Evolutionary conservation across 257 asterid species (phyloP).

Genomic region (Solanum lycopersicoides): DNA sequence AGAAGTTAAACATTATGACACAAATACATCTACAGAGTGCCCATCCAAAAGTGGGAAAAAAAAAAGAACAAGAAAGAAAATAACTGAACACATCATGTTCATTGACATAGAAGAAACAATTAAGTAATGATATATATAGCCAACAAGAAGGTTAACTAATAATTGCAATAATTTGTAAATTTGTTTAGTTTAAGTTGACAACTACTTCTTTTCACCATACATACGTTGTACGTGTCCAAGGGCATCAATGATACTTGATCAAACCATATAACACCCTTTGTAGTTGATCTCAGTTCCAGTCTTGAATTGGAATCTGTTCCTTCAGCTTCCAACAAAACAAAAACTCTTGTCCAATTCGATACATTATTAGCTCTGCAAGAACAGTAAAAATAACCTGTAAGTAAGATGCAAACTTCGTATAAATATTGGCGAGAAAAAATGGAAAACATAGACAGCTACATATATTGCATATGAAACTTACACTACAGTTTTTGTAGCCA

Average conservation of each 20-base stretch:
- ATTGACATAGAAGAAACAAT: background rate
- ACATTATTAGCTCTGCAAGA: slow-evolving; percentile 47
- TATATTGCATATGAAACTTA: slow-evolving; percentile 17
- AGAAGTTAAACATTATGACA: background rate
- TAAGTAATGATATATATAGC: background rate
- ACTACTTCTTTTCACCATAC: background rate
- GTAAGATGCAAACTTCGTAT: background rate
- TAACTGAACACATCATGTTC: background rate
- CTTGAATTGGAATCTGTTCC: slow-evolving; percentile 59
- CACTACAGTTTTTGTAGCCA: slow-evolving; percentile 54
- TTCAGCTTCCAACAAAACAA: slow-evolving; percentile 47
- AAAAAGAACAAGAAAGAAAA: background rate
- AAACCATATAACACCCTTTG: slow-evolving; percentile 78
- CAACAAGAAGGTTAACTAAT: background rate
- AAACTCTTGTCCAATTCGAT: slow-evolving; percentile 74
- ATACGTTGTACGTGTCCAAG: slow-evolving; percentile 77
- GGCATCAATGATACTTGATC: slow-evolving; percentile 98
- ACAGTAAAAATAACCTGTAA: background rate
- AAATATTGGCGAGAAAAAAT: background rate
- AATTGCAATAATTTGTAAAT: background rate
- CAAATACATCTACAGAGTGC: background rate
- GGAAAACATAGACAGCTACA: background rate
- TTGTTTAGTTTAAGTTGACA: background rate
- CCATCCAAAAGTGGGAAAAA: background rate
- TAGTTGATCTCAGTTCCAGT: slow-evolving; percentile 64